Conservation (phyloP, 345 rosid species). For the Turritis glabra region DNA sequence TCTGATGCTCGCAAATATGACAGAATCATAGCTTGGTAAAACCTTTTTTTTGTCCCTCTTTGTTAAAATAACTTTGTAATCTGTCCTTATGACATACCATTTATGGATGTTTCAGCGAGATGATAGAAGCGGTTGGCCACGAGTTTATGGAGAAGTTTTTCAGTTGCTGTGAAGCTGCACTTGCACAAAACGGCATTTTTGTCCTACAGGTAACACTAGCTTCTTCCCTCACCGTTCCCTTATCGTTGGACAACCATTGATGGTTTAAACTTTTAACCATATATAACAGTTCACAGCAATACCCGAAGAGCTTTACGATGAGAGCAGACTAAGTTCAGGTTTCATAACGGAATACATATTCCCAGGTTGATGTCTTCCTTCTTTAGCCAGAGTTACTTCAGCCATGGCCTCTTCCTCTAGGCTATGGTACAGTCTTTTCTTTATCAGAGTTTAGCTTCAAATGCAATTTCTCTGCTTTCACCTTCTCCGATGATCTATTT, state of each 20-base stretch:
- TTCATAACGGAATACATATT: conserved; percentile 85
- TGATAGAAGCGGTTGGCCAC: conserved; percentile 84
- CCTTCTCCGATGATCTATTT: neutral
- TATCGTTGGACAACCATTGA: neutral
- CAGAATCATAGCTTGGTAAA: conserved; percentile 80
- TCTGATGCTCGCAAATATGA: conserved; percentile 54
- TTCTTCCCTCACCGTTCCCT: neutral
- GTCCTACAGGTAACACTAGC: conserved; percentile 59
- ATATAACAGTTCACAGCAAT: conserved; percentile 62
- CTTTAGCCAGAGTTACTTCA: conserved; percentile 65
- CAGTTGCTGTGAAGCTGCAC: conserved; percentile 58
- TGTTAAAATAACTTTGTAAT: neutral
- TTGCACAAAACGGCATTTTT: conserved; percentile 68
- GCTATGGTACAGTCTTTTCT: conserved; percentile 53
- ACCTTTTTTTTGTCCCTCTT: too few species aligned
- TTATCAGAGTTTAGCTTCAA: neutral
- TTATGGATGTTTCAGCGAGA: conserved; percentile 55
- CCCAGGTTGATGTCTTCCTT: conserved; percentile 82
- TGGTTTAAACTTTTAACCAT: neutral
- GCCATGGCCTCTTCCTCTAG: conserved; percentile 69
- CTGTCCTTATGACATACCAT: neutral
- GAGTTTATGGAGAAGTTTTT: conserved; percentile 80
- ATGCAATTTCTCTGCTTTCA: neutral
- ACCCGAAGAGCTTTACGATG: conserved; percentile 70
- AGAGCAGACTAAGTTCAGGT: conserved; percentile 62